These are phyloP conservation scores for Microbotryum scabiosae DNA, from an alignment of 1,284 basidiomycete genomes.

Conservation along the genomic window DNA sequence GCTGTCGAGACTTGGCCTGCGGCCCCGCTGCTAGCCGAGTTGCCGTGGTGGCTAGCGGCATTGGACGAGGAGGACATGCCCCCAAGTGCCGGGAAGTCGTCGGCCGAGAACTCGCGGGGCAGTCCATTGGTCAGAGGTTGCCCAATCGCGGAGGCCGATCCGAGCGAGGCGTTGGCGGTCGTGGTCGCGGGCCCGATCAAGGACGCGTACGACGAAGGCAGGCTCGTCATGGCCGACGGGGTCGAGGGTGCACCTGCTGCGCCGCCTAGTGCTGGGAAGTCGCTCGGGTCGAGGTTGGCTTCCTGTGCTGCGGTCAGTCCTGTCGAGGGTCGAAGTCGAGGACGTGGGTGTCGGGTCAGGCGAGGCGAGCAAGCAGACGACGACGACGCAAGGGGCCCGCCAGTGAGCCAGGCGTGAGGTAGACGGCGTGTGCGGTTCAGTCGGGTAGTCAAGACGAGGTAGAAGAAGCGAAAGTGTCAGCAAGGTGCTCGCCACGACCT, in stretches of 20 bases:
- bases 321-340: too few relatives aligned
- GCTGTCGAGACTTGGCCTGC: neutral
- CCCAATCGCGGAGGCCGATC: conserved; percentile 3
- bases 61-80: conserved; percentile 13
- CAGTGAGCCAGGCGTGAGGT: too few relatives aligned
- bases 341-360: too few relatives aligned
- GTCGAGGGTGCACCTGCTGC: conserved; percentile 39
- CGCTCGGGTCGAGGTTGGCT: conserved; percentile 70
- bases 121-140: neutral
- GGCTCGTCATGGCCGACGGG: conserved; percentile 13
- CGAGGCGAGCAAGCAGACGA: too few relatives aligned
- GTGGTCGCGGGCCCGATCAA: conserved; percentile 19
- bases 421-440: too few relatives aligned
- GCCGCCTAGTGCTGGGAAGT: conserved; percentile 66
- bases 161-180: conserved; percentile 1
- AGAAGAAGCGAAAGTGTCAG: too few relatives aligned
- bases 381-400: too few relatives aligned
- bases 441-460: too few relatives aligned
- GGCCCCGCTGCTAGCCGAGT: neutral
- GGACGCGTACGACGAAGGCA: conserved; percentile 33
- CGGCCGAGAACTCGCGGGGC: conserved; percentile 24
- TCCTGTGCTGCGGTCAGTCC: conserved; percentile 42
- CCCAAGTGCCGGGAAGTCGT: conserved; percentile 36
- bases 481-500: too few relatives aligned
- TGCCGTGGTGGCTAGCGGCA: neutral